Evolutionary conservation across 1,284 basidiomycete species (phyloP).

Genomic region (Athelia sp.): DNA sequence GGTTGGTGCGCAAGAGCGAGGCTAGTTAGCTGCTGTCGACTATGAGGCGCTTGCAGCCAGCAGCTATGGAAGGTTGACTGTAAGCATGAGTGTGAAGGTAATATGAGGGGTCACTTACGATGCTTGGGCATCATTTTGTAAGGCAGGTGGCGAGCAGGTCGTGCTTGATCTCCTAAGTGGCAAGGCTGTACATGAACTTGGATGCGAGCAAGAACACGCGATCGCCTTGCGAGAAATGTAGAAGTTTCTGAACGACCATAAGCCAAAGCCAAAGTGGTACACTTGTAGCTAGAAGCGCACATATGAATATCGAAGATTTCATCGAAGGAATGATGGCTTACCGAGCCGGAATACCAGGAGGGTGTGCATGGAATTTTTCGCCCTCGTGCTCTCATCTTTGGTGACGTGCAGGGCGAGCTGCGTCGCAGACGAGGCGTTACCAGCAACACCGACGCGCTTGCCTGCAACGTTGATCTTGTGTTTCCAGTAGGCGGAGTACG

Average conservation of each 20-base stretch:
- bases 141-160: constrained; percentile 28
- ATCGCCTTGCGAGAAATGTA: constrained; percentile 10
- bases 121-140: constrained; percentile 28
- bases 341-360: constrained; percentile 27
- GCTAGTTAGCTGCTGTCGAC: constrained; percentile 34
- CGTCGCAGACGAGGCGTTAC: constrained; percentile 44
- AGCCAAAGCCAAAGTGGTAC: constrained; percentile 23
- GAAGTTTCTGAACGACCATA: constrained; percentile 30
- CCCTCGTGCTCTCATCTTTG: constrained; percentile 23
- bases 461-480: constrained; percentile 31
- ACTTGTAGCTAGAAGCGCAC: constrained; percentile 20
- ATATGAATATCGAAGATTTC: neutral
- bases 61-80: constrained; percentile 14
- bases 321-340: constrained; percentile 8
- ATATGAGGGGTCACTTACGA: constrained; percentile 22
- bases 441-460: constrained; percentile 43
- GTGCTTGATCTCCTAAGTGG: constrained; percentile 17
- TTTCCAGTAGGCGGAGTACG: constrained; percentile 46
- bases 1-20: constrained; percentile 34
- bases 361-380: constrained; percentile 30
- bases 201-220: constrained; percentile 5
- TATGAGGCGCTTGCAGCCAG: constrained; percentile 33
- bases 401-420: constrained; percentile 29
- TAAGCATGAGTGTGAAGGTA: neutral
- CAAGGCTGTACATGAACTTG: neutral